Conservation (phyloP, 2,329 filamentous ascomycete species). For the Colletotrichum chrysophilum region DNA sequence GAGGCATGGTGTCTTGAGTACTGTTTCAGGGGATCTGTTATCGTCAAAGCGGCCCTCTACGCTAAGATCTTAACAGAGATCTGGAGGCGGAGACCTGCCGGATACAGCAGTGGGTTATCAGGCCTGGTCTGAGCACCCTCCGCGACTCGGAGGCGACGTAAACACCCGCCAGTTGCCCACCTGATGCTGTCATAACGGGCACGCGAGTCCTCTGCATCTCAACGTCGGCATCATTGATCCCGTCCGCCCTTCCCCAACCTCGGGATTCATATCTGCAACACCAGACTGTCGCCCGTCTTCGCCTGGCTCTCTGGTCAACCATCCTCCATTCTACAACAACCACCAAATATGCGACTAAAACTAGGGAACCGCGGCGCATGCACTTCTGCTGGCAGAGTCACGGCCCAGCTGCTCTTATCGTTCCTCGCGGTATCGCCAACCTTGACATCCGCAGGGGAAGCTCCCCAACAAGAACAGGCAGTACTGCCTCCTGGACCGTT, state of each 20-base stretch:
- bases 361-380: constrained; percentile 34
- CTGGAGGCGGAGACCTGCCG: not conserved
- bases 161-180: constrained; percentile 11
- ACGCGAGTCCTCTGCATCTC: not conserved
- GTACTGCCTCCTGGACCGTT: constrained; percentile 45
- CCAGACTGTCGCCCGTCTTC: not conserved
- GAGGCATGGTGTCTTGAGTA: not conserved
- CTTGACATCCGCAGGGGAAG: constrained; percentile 37
- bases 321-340: not conserved
- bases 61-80: not conserved
- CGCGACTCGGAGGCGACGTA: constrained; percentile 17
- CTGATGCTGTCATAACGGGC: constrained; percentile 22
- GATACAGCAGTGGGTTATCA: not conserved
- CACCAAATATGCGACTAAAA: not conserved
- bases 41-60: not conserved
- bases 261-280: not conserved
- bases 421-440: constrained; percentile 66
- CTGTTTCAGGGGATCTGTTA: not conserved
- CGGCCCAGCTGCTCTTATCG: constrained; percentile 67
- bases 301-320: not conserved
- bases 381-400: constrained; percentile 66
- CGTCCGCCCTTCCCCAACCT: not conserved
- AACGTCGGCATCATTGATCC: constrained; percentile 20
- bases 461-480: constrained; percentile 42
- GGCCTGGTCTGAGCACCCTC: constrained; percentile 7